These are phyloP conservation scores for Aspergillus neotritici DNA, from an alignment of 2,329 filamentous ascomycete genomes.

Conservation along the genomic window DNA sequence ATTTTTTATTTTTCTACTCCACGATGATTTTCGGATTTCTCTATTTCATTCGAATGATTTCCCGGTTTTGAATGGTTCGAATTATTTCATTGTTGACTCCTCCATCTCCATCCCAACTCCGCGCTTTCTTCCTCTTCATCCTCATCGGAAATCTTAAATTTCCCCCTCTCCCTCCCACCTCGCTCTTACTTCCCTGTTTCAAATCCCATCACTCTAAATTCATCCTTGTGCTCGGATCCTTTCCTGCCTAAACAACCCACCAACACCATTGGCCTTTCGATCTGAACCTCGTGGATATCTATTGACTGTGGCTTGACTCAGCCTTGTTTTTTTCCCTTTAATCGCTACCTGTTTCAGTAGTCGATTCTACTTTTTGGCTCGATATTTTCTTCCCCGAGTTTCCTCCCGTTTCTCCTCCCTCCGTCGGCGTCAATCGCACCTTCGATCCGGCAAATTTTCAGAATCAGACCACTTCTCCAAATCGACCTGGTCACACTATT, in stretches of 20 bases:
- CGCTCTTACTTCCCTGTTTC: background rate
- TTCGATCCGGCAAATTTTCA: no score
- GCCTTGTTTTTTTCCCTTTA: constrained; percentile 1
- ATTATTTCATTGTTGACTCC: no score
- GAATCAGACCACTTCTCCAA: no score
- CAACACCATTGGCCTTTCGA: background rate
- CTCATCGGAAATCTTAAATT: background rate
- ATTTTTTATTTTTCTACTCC: no score
- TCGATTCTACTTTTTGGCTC: no score
- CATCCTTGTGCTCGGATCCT: background rate
- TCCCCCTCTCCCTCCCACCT: background rate
- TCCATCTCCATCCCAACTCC: background rate
- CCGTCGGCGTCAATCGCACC: no score
- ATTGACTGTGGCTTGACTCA: constrained; percentile 1
- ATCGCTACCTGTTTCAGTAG: background rate
- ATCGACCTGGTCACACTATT: no score
- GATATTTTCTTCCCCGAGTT: no score
- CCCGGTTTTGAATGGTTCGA: no score
- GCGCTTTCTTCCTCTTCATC: background rate
- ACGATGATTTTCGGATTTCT: no score
- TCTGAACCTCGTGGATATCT: background rate
- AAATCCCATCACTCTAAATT: background rate
- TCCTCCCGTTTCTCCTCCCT: no score
- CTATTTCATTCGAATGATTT: no score
- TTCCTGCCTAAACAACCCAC: constrained; percentile 2